Percentiles rank a stretch among this genome's conserved stretches.
Conservation (phyloP, 805 yeast genomes). For the Pichia eremophila region DNA sequence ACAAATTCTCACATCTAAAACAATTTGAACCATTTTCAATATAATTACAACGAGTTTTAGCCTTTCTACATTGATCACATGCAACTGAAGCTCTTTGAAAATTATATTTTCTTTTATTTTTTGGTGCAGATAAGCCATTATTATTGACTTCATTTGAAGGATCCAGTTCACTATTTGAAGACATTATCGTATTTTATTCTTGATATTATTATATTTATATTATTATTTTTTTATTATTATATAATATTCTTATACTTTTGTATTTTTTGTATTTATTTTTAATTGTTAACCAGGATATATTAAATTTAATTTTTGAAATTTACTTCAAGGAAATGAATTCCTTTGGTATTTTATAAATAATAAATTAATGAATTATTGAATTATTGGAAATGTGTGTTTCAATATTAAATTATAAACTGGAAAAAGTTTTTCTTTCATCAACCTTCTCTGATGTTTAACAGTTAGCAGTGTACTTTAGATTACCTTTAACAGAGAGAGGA, state of each 20-base stretch:
- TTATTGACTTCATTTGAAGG: neutral
- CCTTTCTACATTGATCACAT: constrained; percentile 19
- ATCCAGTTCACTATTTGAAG: too few relatives aligned
- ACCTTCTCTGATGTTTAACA: too few relatives aligned
- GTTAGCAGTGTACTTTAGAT: too few relatives aligned
- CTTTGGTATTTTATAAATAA: neutral
- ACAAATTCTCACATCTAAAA: constrained; percentile 20
- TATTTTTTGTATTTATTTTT: neutral
- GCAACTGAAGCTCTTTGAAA: constrained; percentile 15
- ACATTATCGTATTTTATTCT: too few relatives aligned
- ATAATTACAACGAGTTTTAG: constrained; percentile 21
- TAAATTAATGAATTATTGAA: too few relatives aligned
- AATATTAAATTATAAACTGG: too few relatives aligned
- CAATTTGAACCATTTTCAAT: constrained; percentile 16
- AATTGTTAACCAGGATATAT: neutral
- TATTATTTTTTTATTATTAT: neutral
- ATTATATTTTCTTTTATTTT: constrained; percentile 8
- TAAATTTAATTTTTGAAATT: neutral
- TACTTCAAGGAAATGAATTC: too few relatives aligned
- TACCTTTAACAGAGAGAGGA: too few relatives aligned
- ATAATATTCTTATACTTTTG: neutral
- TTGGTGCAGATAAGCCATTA: neutral
- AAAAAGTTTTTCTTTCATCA: too few relatives aligned
- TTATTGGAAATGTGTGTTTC: too few relatives aligned
- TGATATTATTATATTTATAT: neutral